Base-by-base conservation (phyloP, 2,329 filamentous ascomycete species). In the Penicillium corylophilum region DNA sequence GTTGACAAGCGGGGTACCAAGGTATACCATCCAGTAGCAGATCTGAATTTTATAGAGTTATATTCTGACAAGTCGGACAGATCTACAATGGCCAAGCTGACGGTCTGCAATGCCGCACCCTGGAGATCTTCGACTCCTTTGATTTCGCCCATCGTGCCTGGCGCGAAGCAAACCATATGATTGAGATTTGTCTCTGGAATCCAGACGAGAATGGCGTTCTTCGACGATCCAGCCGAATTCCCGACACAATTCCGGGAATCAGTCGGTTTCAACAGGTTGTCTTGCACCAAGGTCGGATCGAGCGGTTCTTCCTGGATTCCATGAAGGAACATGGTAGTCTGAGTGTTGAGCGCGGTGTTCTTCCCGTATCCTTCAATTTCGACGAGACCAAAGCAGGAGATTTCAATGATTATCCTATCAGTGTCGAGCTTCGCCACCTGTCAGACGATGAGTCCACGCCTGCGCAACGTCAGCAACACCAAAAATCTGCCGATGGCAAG, bases 71-170 rank as follows among this genome's bases (percentile, higher is more conserved):
- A 18, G n/a, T 20, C 16, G 3, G 4, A 4, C 16, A 55, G 48
- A 52, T 57, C 10, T 54, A 63, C 41, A 66, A 64, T n/a, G 70
- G 71, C 18, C 77, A 79, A 57, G 77, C 77, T 2, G 79, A 81
- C 56, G 82, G 82, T 1, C 73, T 87, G 2, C 83, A 88, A 69
- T 82, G 80, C 56, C 82, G 86, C 1, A 88, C 84, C 0, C 74
- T 89, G 2, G 85, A 90, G 66, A 87, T 90, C n/a, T 82, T 90
- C 49, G 85, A 90, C 60, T 84, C 81, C 44, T 87, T 90, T 59
- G 86, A 83, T 0, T 81, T 90, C 51, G 83, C 76, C 2, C 80
- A 89, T 56, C 73, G 80, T 4, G 80, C 79, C 1, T 84, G 83
- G 80, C 39, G 33, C 12, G 63, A 67, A 16, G 52, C 64, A 4